These are phyloP conservation scores for Lactarius deliciosus DNA, from an alignment of 768 basidiomycete genomes.

Conservation along the genomic window DNA sequence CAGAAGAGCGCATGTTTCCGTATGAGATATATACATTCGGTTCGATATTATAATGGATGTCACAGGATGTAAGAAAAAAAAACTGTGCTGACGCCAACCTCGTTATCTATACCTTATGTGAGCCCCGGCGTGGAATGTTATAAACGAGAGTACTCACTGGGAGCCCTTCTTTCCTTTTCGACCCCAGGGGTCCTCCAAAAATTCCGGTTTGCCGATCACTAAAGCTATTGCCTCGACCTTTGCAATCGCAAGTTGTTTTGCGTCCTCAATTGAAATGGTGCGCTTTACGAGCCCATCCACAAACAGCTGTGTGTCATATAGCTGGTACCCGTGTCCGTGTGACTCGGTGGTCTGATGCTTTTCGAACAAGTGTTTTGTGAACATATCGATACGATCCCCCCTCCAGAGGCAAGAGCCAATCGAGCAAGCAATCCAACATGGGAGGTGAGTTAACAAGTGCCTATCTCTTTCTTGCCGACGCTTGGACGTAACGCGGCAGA, in stretches of 20 bases:
- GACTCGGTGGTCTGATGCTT: background rate
- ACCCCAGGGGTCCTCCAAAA: background rate
- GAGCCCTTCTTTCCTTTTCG: background rate
- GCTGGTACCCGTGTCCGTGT: background rate
- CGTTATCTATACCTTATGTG: background rate
- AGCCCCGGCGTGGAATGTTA: background rate
- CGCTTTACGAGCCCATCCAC: background rate
- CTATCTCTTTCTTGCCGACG: conserved; percentile 6
- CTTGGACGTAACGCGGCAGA: background rate
- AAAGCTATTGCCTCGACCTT: background rate
- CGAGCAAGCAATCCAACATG: conserved; percentile 10
- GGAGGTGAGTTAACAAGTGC: background rate
- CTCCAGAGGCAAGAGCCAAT: conserved; percentile 10
- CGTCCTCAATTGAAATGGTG: background rate
- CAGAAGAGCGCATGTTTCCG: background rate
- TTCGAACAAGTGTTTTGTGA: background rate
- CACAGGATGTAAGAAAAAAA: too few species aligned
- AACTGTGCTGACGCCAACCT: background rate
- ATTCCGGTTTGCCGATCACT: background rate
- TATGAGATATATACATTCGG: background rate
- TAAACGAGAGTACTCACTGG: background rate
- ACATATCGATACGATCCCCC: conserved; percentile 6
- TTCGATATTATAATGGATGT: too few species aligned
- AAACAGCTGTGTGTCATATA: conserved; percentile 12
- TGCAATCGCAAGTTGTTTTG: background rate